A percentile compares a stretch with the other conserved stretches of the same genome.
These are phyloP conservation scores for Microcos paniculata DNA, from an alignment of 345 rosid species.

Conservation along the genomic window DNA sequence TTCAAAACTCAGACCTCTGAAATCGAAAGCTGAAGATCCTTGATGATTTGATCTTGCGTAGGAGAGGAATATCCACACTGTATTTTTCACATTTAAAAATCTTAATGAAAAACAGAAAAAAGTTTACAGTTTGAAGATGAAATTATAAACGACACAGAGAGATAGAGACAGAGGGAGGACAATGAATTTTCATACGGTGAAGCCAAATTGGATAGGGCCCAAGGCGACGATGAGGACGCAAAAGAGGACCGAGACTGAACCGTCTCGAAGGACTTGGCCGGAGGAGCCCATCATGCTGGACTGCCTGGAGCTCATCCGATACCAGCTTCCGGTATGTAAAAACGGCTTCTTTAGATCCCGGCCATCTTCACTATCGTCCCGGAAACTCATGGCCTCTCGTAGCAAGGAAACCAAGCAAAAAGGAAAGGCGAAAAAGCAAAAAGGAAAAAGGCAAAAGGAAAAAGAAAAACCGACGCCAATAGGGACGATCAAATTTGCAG, in stretches of 20 bases:
- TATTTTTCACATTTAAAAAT: not conserved
- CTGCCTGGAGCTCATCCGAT: slow-evolving; percentile 65
- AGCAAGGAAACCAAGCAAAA: not conserved
- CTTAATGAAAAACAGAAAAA: not conserved
- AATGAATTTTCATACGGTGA: slow-evolving; percentile 39
- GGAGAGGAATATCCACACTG: slow-evolving; percentile 80
- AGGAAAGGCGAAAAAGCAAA: too few species aligned
- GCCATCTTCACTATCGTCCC: slow-evolving; percentile 57
- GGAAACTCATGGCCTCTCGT: slow-evolving; percentile 39
- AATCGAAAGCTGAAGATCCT: slow-evolving; percentile 53
- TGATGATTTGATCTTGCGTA: slow-evolving; percentile 47
- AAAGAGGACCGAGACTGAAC: slow-evolving; percentile 62
- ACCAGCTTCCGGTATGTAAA: slow-evolving; percentile 78
- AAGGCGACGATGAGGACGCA: slow-evolving; percentile 72
- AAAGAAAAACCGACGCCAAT: not conserved
- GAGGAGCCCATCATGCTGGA: slow-evolving; percentile 59
- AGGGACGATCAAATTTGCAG: not conserved
- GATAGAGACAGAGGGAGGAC: not conserved
- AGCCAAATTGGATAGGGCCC: slow-evolving; percentile 78
- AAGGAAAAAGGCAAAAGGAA: too few species aligned
- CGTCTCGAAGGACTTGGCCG: slow-evolving; percentile 56
- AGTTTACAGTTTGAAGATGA: not conserved
- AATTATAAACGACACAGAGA: not conserved
- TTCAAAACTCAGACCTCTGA: slow-evolving; percentile 47
- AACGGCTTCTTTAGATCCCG: slow-evolving; percentile 63